Base-by-base conservation (phyloP, 1,284 basidiomycete genomes). In the Leccinum angustisporum region DNA sequence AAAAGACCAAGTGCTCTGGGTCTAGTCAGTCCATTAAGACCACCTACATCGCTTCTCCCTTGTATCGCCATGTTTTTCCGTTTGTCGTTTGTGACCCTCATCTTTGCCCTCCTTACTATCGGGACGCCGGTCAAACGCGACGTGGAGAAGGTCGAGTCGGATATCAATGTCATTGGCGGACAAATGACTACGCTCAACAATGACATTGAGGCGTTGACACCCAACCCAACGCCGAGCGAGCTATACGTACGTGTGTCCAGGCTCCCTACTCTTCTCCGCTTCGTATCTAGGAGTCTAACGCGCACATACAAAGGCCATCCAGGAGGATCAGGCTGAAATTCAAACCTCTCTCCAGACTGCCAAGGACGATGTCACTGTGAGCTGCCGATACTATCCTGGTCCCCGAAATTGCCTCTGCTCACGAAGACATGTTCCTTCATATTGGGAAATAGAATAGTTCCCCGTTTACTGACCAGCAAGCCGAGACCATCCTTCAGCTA, bases 71-170 rank as follows among this genome's bases (percentile, higher is more conserved):
- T 67, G 66, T 40, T 58, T 50, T 31, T 67, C 14, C 61, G 25
- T 43, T 46, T 51, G 7, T 65, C 56, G 9, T 58, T 62, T 16
- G 51, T 65, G 31, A 48, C 43, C 3, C 59, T 67, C 48, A 2
- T 59, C 38, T 14, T 65, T 50, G 66, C 59, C 4, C n/a, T 65
- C 52, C 51, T 30, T 21, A 46, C 56, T n/a, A 30, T 70, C 50
- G 67, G 57, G 13, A 50, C 40, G 27, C 65, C 65, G 1, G 50
- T 62, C 40, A 65, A 55, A 54, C 69, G 67, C 40, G 59, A 48
- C 50, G 18, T 5, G 0, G 8, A 7, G 4, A 2, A 31, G 31
- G 31, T 67, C 8, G 11, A 34, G 27, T 4, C 5, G 0, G 64
- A 70, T 9, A 53, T 57, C 21, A 0, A 0, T 4, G 1, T 7